Evolutionary conservation across 192 early-diverging fungal genomes (phyloP).

Genomic region (Coemansia sp.): DNA sequence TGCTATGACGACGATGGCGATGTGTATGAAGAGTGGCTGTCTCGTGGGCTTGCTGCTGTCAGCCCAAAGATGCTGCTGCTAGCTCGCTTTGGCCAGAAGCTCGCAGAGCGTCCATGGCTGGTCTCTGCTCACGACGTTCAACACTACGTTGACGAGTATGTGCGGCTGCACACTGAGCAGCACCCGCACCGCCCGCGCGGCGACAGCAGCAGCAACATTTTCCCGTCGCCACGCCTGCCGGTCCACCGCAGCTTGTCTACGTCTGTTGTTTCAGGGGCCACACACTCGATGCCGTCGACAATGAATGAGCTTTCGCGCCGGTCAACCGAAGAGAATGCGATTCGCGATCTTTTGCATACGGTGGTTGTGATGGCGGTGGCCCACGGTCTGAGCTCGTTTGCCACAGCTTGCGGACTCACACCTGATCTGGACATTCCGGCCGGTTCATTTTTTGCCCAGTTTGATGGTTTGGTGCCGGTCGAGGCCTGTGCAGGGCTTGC

Average conservation of each 20-base stretch:
- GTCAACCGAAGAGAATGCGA: constrained; percentile 33
- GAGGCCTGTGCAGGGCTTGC: constrained; percentile 22
- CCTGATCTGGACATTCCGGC: constrained; percentile 41
- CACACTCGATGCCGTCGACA: constrained; percentile 3
- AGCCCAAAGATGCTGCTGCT: constrained; percentile 31
- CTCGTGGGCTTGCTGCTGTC: constrained; percentile 26
- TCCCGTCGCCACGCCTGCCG: constrained; percentile 2
- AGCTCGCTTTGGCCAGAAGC: constrained; percentile 29
- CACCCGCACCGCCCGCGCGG: constrained; percentile 21
- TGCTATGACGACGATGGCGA: constrained; percentile 34
- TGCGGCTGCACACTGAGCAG: constrained; percentile 21
- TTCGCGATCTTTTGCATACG: constrained; percentile 42
- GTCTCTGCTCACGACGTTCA: constrained; percentile 28
- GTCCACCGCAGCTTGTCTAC: constrained; percentile 33
- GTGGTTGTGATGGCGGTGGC: constrained; percentile 39
- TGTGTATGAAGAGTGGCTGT: constrained; percentile 31
- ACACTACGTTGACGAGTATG: constrained; percentile 31
- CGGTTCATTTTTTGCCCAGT: constrained; percentile 31
- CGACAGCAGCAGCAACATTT: constrained; percentile 23
- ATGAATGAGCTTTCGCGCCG: constrained; percentile 22
- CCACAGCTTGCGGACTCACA: constrained; percentile 30
- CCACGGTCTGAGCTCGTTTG: constrained; percentile 41
- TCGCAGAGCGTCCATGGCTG: constrained; percentile 25
- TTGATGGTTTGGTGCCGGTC: constrained; percentile 17
- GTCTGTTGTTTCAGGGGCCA: constrained; percentile 17